A percentile compares a stretch with the other conserved stretches of the same genome.
Evolutionary conservation across 106 monocot genomes (phyloP).

Genomic region (Narthecium ossifragum): DNA sequence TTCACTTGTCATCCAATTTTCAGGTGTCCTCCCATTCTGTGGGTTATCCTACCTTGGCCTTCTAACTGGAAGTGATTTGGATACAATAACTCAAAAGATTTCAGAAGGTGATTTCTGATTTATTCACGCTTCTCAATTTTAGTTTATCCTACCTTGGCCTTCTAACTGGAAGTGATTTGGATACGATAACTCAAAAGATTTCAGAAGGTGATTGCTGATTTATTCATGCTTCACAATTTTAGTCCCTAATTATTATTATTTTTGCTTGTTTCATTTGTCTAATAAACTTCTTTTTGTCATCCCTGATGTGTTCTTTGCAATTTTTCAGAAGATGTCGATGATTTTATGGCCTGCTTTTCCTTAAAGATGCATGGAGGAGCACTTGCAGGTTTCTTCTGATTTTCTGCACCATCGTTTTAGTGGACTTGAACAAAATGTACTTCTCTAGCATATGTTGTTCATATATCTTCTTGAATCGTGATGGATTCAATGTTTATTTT

Average conservation of each 20-base stretch:
- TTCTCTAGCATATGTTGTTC: too few relatives aligned
- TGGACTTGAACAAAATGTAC: too few relatives aligned
- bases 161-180: slow-evolving; percentile 54
- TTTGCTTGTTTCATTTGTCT: slow-evolving; percentile 9
- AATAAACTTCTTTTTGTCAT: slow-evolving; percentile 1
- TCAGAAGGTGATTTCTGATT: slow-evolving; percentile 31
- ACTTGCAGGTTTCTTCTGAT: slow-evolving; percentile 58
- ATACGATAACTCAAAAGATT: slow-evolving; percentile 14
- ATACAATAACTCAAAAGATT: slow-evolving; percentile 14
- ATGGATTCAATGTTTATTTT: neutral
- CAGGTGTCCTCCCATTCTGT: slow-evolving; percentile 57
- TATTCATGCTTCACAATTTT: neutral
- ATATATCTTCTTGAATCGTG: too few relatives aligned
- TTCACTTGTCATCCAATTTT: slow-evolving; percentile 37
- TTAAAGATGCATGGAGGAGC: slow-evolving; percentile 53
- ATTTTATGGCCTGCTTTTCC: slow-evolving; percentile 45
- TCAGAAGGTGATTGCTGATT: slow-evolving; percentile 31
- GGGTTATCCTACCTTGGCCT: slow-evolving; percentile 72
- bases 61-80: slow-evolving; percentile 54
- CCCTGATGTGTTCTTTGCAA: slow-evolving; percentile 16
- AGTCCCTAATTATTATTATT: slow-evolving; percentile 3
- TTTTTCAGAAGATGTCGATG: slow-evolving; percentile 56
- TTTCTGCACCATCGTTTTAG: neutral
- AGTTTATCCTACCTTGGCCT: slow-evolving; percentile 72
- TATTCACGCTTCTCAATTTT: neutral